Conservation (phyloP, 257 asterid genomes). For the Primulina eburnea region DNA sequence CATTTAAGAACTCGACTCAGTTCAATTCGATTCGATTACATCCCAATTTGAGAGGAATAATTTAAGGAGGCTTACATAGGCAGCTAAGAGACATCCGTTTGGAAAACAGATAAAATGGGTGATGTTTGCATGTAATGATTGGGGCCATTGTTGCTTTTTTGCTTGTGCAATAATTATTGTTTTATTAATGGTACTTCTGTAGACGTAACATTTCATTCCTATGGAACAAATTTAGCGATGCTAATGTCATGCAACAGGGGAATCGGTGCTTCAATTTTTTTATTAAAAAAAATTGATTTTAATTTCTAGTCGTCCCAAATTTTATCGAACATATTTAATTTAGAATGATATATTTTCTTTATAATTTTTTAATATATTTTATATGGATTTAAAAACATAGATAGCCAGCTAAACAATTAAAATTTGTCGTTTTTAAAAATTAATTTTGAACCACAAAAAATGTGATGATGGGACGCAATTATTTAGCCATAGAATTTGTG, state of each 20-base stretch:
- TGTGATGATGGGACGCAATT: slow-evolving; percentile 20
- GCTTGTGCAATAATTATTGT: background rate
- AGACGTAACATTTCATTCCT: slow-evolving; percentile 15
- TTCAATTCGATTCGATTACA: too few relatives aligned
- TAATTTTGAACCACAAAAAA: background rate
- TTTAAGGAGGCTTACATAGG: slow-evolving; percentile 28
- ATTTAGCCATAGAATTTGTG: slow-evolving; percentile 12
- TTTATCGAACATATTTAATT: too few relatives aligned
- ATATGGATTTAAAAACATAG: too few relatives aligned
- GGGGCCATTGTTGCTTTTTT: slow-evolving; percentile 2
- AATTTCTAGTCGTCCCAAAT: too few relatives aligned
- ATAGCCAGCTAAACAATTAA: too few relatives aligned
- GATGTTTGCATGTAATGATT: slow-evolving; percentile 25
- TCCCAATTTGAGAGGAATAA: background rate
- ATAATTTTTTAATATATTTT: too few relatives aligned
- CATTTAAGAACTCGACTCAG: too few relatives aligned
- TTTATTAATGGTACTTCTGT: background rate
- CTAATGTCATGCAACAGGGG: slow-evolving; percentile 13
- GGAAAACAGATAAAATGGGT: slow-evolving; percentile 19
- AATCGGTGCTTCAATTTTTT: background rate
- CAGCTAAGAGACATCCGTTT: slow-evolving; percentile 24
- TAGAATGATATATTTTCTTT: too few relatives aligned
- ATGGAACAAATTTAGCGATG: slow-evolving; percentile 16
- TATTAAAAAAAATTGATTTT: too few relatives aligned
- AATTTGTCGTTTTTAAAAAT: background rate